Conservation (phyloP, 2,329 filamentous ascomycete species). For the Fusarium siculi region DNA sequence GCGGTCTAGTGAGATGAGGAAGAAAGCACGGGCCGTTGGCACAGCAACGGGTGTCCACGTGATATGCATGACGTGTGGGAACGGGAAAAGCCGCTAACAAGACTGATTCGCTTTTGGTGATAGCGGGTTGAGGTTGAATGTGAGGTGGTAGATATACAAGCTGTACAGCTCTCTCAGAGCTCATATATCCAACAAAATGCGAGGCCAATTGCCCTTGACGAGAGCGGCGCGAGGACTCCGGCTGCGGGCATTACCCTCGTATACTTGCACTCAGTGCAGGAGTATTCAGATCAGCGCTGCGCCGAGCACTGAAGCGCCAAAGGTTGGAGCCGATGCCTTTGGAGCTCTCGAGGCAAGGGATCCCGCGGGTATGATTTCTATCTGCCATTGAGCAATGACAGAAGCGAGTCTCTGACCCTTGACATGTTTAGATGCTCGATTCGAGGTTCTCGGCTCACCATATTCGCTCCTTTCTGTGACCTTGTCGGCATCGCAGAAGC, state of each 20-base stretch:
- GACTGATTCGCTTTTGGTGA: constrained; percentile 32
- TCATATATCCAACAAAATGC: constrained; percentile 51
- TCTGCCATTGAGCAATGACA: not conserved
- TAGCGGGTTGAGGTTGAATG: not conserved
- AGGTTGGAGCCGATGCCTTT: constrained; percentile 65
- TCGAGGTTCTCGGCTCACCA: constrained; percentile 91
- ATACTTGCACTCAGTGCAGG: constrained; percentile 67
- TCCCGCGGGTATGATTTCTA: constrained; percentile 58
- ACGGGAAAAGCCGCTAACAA: constrained; percentile 49
- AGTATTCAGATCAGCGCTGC: constrained; percentile 71
- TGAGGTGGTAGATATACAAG: constrained; percentile 30
- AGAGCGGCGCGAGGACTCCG: constrained; percentile 49
- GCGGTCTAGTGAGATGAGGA: constrained; percentile 14
- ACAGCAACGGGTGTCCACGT: constrained; percentile 38
- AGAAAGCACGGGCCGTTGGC: constrained; percentile 37
- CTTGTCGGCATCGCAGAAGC: constrained; percentile 89
- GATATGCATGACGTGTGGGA: constrained; percentile 41
- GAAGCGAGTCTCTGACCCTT: constrained; percentile 21
- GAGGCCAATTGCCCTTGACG: constrained; percentile 54
- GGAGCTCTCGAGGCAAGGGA: constrained; percentile 61
- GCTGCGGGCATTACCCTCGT: constrained; percentile 46
- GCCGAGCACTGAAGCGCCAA: constrained; percentile 66
- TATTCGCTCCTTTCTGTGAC: constrained; percentile 95
- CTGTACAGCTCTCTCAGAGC: constrained; percentile 34
- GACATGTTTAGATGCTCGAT: constrained; percentile 81